Evolutionary conservation across 192 early-diverging fungal species (phyloP).

Genomic region (Entrophospora sp.): DNA sequence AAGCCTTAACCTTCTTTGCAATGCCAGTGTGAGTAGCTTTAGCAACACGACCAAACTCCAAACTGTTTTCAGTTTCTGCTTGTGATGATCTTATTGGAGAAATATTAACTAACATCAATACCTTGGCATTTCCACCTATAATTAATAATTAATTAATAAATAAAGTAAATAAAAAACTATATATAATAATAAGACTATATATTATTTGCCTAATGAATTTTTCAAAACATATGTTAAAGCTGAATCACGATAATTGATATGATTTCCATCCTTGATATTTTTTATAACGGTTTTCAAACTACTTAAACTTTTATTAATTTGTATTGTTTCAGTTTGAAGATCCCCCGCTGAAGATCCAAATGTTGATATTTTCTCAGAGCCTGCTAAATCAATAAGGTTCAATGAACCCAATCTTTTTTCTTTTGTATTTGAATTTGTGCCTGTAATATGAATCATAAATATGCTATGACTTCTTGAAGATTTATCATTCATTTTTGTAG

Average conservation of each 20-base stretch:
- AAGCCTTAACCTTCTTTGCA: background rate
- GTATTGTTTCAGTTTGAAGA: constrained; percentile 82
- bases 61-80: constrained; percentile 50
- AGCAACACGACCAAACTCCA: background rate
- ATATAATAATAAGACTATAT: background rate
- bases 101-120: constrained; percentile 97
- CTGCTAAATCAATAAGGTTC: constrained; percentile 94
- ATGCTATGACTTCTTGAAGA: constrained; percentile 92
- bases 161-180: background rate
- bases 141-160: constrained; percentile 52
- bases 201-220: constrained; percentile 30
- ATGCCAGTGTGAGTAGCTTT: background rate
- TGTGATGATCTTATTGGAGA: constrained; percentile 68
- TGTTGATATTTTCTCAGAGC: constrained; percentile 76
- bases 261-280: constrained; percentile 65
- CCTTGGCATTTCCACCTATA: constrained; percentile 89
- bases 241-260: constrained; percentile 91
- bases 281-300: constrained; percentile 85
- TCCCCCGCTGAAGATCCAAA: constrained; percentile 84
- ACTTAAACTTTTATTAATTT: constrained; percentile 89
- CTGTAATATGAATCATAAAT: constrained; percentile 74
- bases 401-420: constrained; percentile 70
- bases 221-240: constrained; percentile 61
- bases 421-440: constrained; percentile 63
- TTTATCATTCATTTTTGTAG: constrained; percentile 88